A percentile compares a stretch with the other conserved stretches of the same genome.
Evolutionary conservation across 495 filamentous ascomycete genomes (phyloP).

Genomic region (Podospora conica): DNA sequence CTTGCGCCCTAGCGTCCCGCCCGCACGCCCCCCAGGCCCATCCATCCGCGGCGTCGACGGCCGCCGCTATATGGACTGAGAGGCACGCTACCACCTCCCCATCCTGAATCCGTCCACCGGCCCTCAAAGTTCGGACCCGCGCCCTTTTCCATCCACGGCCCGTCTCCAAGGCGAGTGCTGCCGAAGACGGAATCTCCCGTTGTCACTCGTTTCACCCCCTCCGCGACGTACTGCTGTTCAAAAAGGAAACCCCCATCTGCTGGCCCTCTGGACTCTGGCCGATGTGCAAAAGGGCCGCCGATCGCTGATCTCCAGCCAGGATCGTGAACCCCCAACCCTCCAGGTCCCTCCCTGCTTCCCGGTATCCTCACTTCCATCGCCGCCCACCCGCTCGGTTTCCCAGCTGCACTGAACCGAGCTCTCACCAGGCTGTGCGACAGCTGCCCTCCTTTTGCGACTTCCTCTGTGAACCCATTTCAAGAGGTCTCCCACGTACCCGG

Average conservation of each 20-base stretch:
- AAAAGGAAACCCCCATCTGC: background rate
- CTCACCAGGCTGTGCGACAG: slow-evolving; percentile 1
- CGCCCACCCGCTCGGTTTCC: slow-evolving; percentile 5
- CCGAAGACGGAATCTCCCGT: slow-evolving; percentile 4
- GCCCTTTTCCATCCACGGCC: slow-evolving; percentile 1
- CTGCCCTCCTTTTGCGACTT: background rate
- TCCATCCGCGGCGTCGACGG: slow-evolving; percentile 1
- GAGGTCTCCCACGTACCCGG: background rate
- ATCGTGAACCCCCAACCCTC: background rate
- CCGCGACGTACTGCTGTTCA: background rate
- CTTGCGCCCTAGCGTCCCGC: slow-evolving; percentile 9
- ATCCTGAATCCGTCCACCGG: background rate
- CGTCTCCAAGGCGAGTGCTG: background rate
- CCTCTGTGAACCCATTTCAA: background rate
- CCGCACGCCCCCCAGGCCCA: slow-evolving; percentile 13
- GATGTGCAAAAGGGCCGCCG: background rate
- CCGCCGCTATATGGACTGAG: background rate
- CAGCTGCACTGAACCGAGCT: slow-evolving; percentile 8
- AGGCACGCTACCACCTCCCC: background rate
- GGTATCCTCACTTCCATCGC: background rate
- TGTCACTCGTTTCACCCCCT: slow-evolving; percentile 7
- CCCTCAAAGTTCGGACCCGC: background rate
- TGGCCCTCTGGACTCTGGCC: background rate
- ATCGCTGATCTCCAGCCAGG: background rate
- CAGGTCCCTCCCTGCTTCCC: slow-evolving; percentile 2